Percentiles rank a stretch among this genome's conserved stretches.
phyloP scores from a whole-genome alignment of 1,284 basidiomycete genomes.

The Polyporus tsugae region DNA sequence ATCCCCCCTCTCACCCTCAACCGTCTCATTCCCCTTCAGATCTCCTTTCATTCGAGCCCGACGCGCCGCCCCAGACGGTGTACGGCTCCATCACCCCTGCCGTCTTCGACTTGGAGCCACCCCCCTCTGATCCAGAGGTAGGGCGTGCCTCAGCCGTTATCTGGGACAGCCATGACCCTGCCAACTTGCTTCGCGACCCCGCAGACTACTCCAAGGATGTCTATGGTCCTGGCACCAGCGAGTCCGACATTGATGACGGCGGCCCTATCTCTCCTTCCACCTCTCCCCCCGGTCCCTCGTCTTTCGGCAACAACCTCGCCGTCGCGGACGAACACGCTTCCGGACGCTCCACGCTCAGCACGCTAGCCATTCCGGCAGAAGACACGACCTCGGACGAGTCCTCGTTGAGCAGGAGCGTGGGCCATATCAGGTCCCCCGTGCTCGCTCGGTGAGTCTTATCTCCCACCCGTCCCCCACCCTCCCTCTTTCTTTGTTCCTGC shows the following conservation, averaged over 20 bases:
- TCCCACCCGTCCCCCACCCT: conserved; percentile 3
- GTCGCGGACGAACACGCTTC: conserved; percentile 8
- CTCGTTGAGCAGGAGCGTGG: conserved; percentile 27
- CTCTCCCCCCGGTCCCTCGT: conserved; percentile 27
- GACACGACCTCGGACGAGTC: conserved; percentile 29
- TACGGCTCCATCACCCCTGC: conserved; percentile 21
- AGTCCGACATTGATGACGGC: conserved; percentile 31
- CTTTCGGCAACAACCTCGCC: conserved; percentile 21
- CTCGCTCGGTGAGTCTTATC: conserved; percentile 39
- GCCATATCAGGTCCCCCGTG: conserved; percentile 40
- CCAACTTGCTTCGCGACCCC: background rate
- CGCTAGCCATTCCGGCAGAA: conserved; percentile 18
- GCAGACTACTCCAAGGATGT: conserved; percentile 15
- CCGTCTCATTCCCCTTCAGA: conserved; percentile 14
- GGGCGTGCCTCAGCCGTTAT: conserved; percentile 28
- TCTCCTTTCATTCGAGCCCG: conserved; percentile 24
- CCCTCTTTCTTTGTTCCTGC: background rate
- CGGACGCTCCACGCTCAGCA: conserved; percentile 15
- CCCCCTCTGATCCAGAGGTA: conserved; percentile 30
- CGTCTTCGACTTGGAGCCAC: conserved; percentile 31
- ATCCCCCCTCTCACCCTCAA: conserved; percentile 22
- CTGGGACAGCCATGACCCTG: conserved; percentile 4
- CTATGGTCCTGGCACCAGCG: conserved; percentile 21
- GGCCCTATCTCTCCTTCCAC: conserved; percentile 29
- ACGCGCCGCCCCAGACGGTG: conserved; percentile 14